Evolutionary conservation across 2,329 filamentous ascomycete species (phyloP).

Genomic region (Seiridium cupressi): DNA sequence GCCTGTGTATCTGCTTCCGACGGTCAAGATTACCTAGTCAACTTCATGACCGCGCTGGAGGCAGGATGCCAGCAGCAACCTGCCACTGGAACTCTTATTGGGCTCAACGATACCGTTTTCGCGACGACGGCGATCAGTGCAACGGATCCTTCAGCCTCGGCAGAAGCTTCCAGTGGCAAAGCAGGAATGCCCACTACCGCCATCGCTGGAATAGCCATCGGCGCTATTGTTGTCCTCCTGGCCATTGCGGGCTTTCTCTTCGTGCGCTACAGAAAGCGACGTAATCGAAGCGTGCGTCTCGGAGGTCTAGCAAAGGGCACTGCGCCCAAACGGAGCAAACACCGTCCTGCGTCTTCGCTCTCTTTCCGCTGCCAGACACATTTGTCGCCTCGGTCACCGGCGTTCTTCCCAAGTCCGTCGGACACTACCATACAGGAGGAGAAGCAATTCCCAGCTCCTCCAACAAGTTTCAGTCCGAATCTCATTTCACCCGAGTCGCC

Average conservation of each 20-base stretch:
- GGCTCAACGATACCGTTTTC: slow-evolving; percentile 46
- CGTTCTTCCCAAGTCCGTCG: slow-evolving; percentile 28
- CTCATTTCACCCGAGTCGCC: slow-evolving; percentile 15
- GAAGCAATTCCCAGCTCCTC: slow-evolving; percentile 15
- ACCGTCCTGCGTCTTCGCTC: slow-evolving; percentile 42
- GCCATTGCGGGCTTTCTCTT: slow-evolving; percentile 37
- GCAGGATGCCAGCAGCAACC: slow-evolving; percentile 51
- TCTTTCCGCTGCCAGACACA: slow-evolving; percentile 52
- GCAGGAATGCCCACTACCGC: slow-evolving; percentile 32
- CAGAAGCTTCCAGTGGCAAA: slow-evolving; percentile 9
- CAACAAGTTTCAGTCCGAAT: slow-evolving; percentile 18
- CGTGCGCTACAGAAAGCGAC: slow-evolving; percentile 44
- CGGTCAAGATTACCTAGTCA: slow-evolving; percentile 43
- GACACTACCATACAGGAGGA: slow-evolving; percentile 25
- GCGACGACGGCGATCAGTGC: slow-evolving; percentile 31
- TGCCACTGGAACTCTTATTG: slow-evolving; percentile 29
- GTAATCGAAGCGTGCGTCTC: slow-evolving; percentile 31
- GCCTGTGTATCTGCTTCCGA: slow-evolving; percentile 43
- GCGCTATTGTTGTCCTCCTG: slow-evolving; percentile 34
- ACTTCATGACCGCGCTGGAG: slow-evolving; percentile 50
- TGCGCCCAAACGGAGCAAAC: slow-evolving; percentile 22
- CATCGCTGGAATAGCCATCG: slow-evolving; percentile 44
- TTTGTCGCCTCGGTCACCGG: slow-evolving; percentile 36
- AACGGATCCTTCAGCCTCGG: slow-evolving; percentile 28
- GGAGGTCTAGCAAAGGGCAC: slow-evolving; percentile 15